Percentiles rank a stretch among this genome's conserved stretches.
phyloP scores from a whole-genome alignment of 2,329 filamentous ascomycete species.

The Aspergillus uvarum region DNA sequence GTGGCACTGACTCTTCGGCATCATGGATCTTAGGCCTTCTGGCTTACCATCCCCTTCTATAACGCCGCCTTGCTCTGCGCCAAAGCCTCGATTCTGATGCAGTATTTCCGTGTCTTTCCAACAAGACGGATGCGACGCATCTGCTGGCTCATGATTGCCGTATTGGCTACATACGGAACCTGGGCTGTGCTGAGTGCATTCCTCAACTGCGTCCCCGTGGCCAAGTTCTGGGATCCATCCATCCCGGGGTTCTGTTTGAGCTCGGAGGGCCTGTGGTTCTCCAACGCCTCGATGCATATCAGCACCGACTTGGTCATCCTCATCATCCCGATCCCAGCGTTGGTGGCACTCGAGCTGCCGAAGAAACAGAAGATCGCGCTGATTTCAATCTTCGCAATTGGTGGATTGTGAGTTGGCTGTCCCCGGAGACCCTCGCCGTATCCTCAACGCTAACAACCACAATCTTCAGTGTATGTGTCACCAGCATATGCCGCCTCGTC shows the following conservation, averaged over 20 bases:
- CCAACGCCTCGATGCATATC: constrained; percentile 47
- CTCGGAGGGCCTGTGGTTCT: constrained; percentile 45
- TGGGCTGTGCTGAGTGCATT: constrained; percentile 40
- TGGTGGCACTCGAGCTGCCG: constrained; percentile 43
- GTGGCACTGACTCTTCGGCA: neutral
- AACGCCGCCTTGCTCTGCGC: constrained; percentile 41
- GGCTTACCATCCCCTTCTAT: constrained; percentile 41
- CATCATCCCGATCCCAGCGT: constrained; percentile 47
- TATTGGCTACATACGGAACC: constrained; percentile 36
- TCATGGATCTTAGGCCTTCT: constrained; percentile 30
- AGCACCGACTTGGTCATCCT: constrained; percentile 46
- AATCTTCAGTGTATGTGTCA: constrained; percentile 32
- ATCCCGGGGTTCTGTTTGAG: constrained; percentile 38
- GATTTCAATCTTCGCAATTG: constrained; percentile 44
- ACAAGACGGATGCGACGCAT: constrained; percentile 34
- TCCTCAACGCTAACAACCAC: neutral
- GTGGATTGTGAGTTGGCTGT: constrained; percentile 32
- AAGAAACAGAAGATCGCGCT: constrained; percentile 43
- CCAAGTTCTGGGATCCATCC: constrained; percentile 35
- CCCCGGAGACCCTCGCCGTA: neutral
- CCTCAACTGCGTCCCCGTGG: constrained; percentile 38
- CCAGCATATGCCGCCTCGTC: constrained; percentile 35
- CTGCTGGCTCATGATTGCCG: constrained; percentile 39
- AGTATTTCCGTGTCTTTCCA: constrained; percentile 50
- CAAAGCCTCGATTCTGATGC: constrained; percentile 51